phyloP scores from a whole-genome alignment of 2,329 filamentous ascomycete genomes.

The Venturia asperata region DNA sequence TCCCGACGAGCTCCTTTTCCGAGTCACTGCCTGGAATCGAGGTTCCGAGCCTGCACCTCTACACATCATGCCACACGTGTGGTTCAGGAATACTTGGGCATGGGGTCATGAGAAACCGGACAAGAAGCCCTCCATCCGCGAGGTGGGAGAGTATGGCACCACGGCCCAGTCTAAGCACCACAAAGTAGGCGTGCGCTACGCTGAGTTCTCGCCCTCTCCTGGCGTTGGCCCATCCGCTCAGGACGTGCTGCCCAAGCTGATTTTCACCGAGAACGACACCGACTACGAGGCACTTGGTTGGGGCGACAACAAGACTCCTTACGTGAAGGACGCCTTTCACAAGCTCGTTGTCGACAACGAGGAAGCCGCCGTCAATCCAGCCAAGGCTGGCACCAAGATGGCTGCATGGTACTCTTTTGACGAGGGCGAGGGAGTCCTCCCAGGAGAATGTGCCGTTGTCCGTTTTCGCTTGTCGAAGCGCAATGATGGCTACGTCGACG shows the following conservation, averaged over 20 bases:
- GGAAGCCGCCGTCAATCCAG: constrained; percentile 74
- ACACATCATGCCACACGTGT: constrained; percentile 89
- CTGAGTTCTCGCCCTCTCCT: constrained; percentile 82
- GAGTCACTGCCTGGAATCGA: constrained; percentile 92
- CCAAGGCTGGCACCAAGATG: constrained; percentile 73
- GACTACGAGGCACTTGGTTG: constrained; percentile 68
- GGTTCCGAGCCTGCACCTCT: constrained; percentile 83
- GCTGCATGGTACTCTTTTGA: constrained; percentile 91
- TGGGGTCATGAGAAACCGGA: constrained; percentile 75
- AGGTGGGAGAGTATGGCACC: constrained; percentile 50
- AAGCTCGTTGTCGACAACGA: constrained; percentile 76
- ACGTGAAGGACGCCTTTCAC: constrained; percentile 95
- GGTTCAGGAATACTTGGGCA: constrained; percentile 96
- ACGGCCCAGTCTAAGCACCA: constrained; percentile 71
- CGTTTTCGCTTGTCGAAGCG: constrained; percentile 80
- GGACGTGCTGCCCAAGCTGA: constrained; percentile 74
- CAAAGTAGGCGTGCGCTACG: constrained; percentile 73
- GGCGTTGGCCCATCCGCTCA: constrained; percentile 70
- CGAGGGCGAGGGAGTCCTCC: constrained; percentile 76
- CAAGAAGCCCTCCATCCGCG: constrained; percentile 71
- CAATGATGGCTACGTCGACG: constrained; percentile 66
- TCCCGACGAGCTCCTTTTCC: constrained; percentile 84
- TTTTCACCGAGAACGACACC: constrained; percentile 95
- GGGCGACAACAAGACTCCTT: constrained; percentile 65
- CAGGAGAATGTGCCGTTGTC: constrained; percentile 90